Evolutionary conservation across 108 stramenopile genomes (phyloP), one percentile per base, ranked within the genome.

Genomic region (Nitzschia sp.): DNA sequence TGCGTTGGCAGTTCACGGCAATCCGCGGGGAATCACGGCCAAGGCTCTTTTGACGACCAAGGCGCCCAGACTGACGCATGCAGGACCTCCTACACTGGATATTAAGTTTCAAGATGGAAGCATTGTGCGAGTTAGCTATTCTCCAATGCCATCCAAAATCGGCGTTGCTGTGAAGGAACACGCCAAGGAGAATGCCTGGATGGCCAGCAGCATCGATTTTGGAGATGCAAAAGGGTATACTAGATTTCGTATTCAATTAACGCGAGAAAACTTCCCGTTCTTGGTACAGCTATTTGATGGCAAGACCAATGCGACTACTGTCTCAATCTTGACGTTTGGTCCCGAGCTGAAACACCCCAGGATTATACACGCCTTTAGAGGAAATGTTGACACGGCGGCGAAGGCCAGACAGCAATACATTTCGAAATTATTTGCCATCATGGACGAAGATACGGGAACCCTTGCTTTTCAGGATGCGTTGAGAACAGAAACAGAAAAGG

Each of bases 191-290:
- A 32, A 29, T 32, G 31, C 4, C 2, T 59, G 57, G 57, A 59
- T 59, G 57, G 57, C 57, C 17, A 59, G 31, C 1, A 59, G 57
- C 31, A 2, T 59, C 26, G 31, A 59, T 59, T 59, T 59, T 4
- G 31, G 31, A 33, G 33, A 59, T 33, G 32, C 17, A 32, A n/a
- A n/a, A n/a, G 1, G 31, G 1, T 18, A 18, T 6, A 15, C 57
- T 1, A 59, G 26, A 4, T 59, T 25, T 59, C 57, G 57, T 15
- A 59, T 59, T 33, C 57, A 59, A 59, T 21, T 31, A 21, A 59
- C 57, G 0, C 57, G 57, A 3, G 15, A 34, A n/a, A 15, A 59
- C 6, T 59, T 59, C 33, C 57, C 57, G 26, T 59, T 59, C 34
- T 34, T 59, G 33, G 32, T 59, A 1, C 57, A 59, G 3, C 57